Percentiles rank a stretch among this genome's conserved stretches.
phyloP scores from a whole-genome alignment of 176 grass and related monocot species.

The Lolium rigidum region DNA sequence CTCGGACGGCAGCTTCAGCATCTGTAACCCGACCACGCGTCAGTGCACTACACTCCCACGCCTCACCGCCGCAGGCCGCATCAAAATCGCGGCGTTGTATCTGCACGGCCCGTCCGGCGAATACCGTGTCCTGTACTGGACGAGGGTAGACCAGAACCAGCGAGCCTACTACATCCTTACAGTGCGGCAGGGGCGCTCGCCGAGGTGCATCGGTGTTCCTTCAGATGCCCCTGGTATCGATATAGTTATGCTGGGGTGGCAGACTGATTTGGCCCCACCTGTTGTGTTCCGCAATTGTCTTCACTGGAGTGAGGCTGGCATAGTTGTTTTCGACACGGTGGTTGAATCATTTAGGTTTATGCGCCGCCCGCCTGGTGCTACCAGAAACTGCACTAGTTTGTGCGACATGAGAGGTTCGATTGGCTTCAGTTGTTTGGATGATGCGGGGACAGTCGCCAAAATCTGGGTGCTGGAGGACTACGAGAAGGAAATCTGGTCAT shows the following conservation, averaged over 20 bases:
- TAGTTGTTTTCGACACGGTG: not conserved
- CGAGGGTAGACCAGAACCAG: not conserved
- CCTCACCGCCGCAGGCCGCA: too few species aligned
- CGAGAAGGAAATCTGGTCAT: too few species aligned
- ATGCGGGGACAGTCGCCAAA: not conserved
- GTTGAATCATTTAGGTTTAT: not conserved
- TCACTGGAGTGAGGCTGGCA: not conserved
- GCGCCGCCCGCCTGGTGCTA: not conserved
- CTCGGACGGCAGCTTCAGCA: too few species aligned
- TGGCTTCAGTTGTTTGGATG: not conserved
- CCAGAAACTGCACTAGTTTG: not conserved
- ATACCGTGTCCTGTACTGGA: not conserved
- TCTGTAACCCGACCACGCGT: not conserved
- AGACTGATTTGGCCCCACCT: not conserved
- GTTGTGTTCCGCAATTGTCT: conserved; percentile 4
- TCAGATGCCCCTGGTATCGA: not conserved
- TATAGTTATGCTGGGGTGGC: not conserved
- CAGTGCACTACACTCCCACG: not conserved
- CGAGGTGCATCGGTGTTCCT: not conserved
- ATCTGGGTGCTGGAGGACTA: not conserved
- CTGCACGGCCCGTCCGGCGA: too few species aligned
- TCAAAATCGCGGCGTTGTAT: too few species aligned
- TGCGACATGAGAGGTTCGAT: not conserved
- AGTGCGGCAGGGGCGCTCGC: not conserved
- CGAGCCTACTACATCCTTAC: too few species aligned